These are phyloP conservation scores for Piloderma croceum DNA, from an alignment of 768 basidiomycete genomes.

Conservation along the genomic window DNA sequence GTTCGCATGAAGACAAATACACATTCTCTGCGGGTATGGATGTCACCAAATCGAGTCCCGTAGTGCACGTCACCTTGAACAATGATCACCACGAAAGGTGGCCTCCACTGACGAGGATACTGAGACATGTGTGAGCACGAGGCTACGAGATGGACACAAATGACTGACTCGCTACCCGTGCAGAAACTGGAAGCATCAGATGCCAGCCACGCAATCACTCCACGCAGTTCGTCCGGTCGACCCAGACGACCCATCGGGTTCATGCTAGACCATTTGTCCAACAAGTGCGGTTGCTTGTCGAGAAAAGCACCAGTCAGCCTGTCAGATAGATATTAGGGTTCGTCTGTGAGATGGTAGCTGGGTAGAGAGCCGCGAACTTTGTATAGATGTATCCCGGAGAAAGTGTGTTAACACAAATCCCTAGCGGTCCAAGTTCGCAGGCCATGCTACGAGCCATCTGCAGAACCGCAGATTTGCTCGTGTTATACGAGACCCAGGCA, in stretches of 20 bases:
- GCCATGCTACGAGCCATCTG: conserved; percentile 83
- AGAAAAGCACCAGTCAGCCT: conserved; percentile 76
- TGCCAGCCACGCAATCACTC: conserved; percentile 66
- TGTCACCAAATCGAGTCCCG: too few species aligned
- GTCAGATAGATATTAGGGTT: too few species aligned
- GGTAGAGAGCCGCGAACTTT: conserved; percentile 35
- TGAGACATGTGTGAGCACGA: conserved; percentile 17
- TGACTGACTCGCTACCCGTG: conserved; percentile 80
- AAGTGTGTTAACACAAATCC: conserved; percentile 69
- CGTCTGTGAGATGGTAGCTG: too few species aligned
- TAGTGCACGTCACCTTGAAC: too few species aligned
- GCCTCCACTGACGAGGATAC: conserved; percentile 58
- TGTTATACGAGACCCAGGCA: conserved; percentile 72
- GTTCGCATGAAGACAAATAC: too few species aligned
- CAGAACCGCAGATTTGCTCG: conserved; percentile 70
- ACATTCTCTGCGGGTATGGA: too few species aligned
- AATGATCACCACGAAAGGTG: conserved; percentile 64
- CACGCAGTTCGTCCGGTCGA: conserved; percentile 65
- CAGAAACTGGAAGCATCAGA: conserved; percentile 74
- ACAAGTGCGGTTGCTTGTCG: conserved; percentile 55
- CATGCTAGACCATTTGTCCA: conserved; percentile 59
- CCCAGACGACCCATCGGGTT: conserved; percentile 73
- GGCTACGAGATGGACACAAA: too few species aligned
- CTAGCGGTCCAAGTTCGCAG: conserved; percentile 62
- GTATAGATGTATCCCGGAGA: conserved; percentile 78